phyloP scores from a whole-genome alignment of 2,329 filamentous ascomycete genomes.

The Xylariales sp. region DNA sequence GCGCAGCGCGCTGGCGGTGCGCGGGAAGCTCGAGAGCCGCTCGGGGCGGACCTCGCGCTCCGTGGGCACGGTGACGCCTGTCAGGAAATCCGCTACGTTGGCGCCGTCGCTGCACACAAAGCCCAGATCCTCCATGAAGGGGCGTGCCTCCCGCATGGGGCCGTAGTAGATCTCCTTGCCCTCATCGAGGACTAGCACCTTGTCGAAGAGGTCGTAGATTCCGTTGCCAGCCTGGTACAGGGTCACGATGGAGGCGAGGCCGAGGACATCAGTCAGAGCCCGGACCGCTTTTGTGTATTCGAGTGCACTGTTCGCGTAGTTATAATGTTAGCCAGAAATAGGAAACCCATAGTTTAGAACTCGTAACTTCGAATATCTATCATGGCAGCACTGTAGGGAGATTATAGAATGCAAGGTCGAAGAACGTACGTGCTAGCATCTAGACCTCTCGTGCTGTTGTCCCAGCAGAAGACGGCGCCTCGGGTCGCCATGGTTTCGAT shows the following conservation, averaged over 20 bases:
- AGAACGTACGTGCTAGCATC: constrained; percentile 58
- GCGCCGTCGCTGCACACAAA: constrained; percentile 59
- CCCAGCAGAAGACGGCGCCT: constrained; percentile 61
- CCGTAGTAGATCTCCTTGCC: constrained; percentile 65
- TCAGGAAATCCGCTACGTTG: constrained; percentile 63
- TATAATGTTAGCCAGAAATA: background rate
- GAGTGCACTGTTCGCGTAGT: constrained; percentile 35
- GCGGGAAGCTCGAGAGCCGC: constrained; percentile 36
- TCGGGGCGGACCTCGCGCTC: constrained; percentile 57
- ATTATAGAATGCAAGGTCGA: background rate
- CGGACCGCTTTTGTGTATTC: constrained; percentile 50
- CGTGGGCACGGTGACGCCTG: constrained; percentile 61
- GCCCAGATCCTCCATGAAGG: constrained; percentile 62
- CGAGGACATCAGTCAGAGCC: constrained; percentile 8
- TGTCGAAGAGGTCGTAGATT: constrained; percentile 67
- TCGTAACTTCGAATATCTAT: too few species aligned
- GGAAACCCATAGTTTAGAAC: too few species aligned
- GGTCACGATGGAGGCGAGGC: constrained; percentile 54
- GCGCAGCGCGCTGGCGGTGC: constrained; percentile 39
- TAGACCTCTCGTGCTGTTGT: constrained; percentile 62
- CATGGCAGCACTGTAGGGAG: constrained; percentile 6
- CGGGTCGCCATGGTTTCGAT: constrained; percentile 57
- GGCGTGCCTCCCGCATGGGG: constrained; percentile 49
- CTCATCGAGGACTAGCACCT: constrained; percentile 63
- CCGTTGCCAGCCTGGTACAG: constrained; percentile 68